phyloP scores from a whole-genome alignment of 495 filamentous ascomycete species.

The Tuber microsphaerosporum region DNA sequence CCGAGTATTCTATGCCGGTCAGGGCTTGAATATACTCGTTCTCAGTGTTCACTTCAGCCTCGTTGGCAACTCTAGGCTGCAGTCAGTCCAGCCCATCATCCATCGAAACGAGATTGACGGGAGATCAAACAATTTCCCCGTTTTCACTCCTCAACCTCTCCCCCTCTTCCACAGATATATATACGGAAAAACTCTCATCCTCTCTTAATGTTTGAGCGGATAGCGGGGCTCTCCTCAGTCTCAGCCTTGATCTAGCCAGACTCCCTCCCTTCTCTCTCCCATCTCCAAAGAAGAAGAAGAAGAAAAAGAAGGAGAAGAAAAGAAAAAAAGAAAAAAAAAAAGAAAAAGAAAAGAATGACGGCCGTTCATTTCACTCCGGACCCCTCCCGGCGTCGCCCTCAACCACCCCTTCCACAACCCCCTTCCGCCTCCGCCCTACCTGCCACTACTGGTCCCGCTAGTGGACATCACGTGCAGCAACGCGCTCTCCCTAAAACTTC shows the following conservation, averaged over 20 bases:
- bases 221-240: not conserved
- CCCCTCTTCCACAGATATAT: not conserved
- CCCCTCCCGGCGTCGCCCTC: constrained; percentile 15
- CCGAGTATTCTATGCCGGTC: not conserved
- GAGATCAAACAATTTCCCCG: not conserved
- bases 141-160: not conserved
- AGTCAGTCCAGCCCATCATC: constrained; percentile 1
- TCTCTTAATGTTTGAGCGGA: not conserved
- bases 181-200: too few species aligned
- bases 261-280: not conserved
- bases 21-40: not conserved
- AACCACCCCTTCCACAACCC: constrained; percentile 21
- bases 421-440: constrained; percentile 6
- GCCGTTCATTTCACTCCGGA: constrained; percentile 22
- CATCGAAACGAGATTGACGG: not conserved
- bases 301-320: constrained; percentile 11
- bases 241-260: not conserved
- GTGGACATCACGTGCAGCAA: constrained; percentile 30
- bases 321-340: constrained; percentile 13
- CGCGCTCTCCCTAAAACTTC: constrained; percentile 20
- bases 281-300: not conserved
- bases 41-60: constrained; percentile 10
- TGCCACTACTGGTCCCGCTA: not conserved
- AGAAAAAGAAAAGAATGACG: constrained; percentile 24
- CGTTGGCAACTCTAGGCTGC: constrained; percentile 9